Base-by-base conservation (phyloP, 2,329 filamentous ascomycete species). In the Penicillium rolfsii region DNA sequence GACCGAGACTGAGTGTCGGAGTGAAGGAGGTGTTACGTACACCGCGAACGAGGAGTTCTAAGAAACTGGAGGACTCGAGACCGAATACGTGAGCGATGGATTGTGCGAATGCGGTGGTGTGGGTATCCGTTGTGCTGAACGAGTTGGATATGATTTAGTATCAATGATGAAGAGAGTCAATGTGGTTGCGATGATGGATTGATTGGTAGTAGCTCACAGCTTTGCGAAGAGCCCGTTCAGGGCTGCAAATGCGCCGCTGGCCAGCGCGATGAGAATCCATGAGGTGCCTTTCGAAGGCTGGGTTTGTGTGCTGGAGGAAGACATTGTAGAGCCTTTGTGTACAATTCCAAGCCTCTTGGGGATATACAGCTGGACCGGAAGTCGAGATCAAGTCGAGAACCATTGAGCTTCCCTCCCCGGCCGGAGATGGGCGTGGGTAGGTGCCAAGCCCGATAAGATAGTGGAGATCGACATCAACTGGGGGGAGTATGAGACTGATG, bases 201-300 rank as follows among this genome's bases (percentile, higher is more conserved):
- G 12, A 5, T 28, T 33, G 36, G 38, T 36, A 28, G 30, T 36
- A 59, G 35, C 60, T 57, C 78, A 86, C 84, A 89, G 79, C 74
- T 89, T 89, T 11, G 86, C 86, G 72, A 89, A 89, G n/a, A 88
- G 82, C 54, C 86, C 86, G 66, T 89, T 89, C 68, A 87, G 79
- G 11, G 86, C 85, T 19, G 86, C 86, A 71, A 86, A 89, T 43
- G 82, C 80, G 58, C 86, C 86, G 66, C 83, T 86, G n/a, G 84
- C 80, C 38, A 88, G 75, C 50, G 86, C 86, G 59, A 87, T 80
- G 63, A 85, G 68, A 49, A 88, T 79, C 81, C 81, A 83, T 63
- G 73, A 74, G 40, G 53, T 22, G 9, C 40, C 30, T 8, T 9
- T 60, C 24, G 63, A 48, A 48, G 66, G 50, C 48, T 26, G 59